These are phyloP conservation scores for Monosporascus ibericus DNA, from an alignment of 2,329 filamentous ascomycete species.

Conservation along the genomic window DNA sequence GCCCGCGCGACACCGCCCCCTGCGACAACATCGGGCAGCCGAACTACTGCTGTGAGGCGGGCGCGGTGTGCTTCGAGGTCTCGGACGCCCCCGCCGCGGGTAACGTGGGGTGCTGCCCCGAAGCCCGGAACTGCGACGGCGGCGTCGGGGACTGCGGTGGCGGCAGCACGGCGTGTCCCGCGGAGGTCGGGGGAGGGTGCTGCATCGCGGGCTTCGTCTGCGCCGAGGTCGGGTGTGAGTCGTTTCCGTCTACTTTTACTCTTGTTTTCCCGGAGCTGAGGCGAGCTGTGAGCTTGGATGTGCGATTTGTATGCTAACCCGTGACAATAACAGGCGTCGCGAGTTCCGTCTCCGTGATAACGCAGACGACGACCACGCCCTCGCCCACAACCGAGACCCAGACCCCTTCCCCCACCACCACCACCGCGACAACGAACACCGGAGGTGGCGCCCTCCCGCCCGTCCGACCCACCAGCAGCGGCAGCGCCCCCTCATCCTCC, in stretches of 20 bases:
- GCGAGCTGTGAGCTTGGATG: not conserved
- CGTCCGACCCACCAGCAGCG: slow-evolving; percentile 30
- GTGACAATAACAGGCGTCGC: slow-evolving; percentile 25
- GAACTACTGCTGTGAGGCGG: slow-evolving; percentile 66
- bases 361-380: slow-evolving; percentile 31
- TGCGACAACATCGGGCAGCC: slow-evolving; percentile 60
- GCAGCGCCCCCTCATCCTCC: slow-evolving; percentile 5
- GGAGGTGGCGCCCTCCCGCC: slow-evolving; percentile 30
- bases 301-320: not conserved
- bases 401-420: slow-evolving; percentile 19
- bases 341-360: slow-evolving; percentile 25
- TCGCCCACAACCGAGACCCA: slow-evolving; percentile 20
- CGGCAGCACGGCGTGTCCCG: slow-evolving; percentile 59
- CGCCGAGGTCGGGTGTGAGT: slow-evolving; percentile 63
- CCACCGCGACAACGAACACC: slow-evolving; percentile 32
- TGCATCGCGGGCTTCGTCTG: slow-evolving; percentile 69
- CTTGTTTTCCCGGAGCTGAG: slow-evolving; percentile 4
- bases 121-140: slow-evolving; percentile 57
- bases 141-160: slow-evolving; percentile 54
- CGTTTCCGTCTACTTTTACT: not conserved
- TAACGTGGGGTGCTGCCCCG: slow-evolving; percentile 69
- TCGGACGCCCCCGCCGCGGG: slow-evolving; percentile 53
- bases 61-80: slow-evolving; percentile 60
- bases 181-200: slow-evolving; percentile 64
- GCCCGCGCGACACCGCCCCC: slow-evolving; percentile 58